Percentiles rank a stretch among this genome's conserved stretches.
Evolutionary conservation across 305 asterid genomes (phyloP).

Genomic region (Stenogyne calaminthoides): DNA sequence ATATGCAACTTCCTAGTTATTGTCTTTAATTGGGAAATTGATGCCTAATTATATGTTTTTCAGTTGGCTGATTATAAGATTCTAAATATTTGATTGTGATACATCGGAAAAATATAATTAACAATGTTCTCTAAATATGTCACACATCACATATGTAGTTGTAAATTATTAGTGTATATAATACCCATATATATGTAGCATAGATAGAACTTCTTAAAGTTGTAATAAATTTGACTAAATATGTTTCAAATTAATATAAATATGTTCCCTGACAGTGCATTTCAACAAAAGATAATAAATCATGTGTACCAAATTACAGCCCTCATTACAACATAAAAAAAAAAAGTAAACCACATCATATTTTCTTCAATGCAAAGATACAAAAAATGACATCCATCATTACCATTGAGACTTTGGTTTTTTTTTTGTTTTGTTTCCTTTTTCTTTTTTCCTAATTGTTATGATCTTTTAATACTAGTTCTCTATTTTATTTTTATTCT

Average conservation of each 20-base stretch:
- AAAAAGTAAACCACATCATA: conserved; percentile 38
- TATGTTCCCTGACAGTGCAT: conserved; percentile 1
- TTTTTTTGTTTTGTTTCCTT: background rate
- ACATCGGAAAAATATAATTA: background rate
- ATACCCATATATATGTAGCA: background rate
- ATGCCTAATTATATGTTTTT: background rate
- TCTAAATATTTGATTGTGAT: background rate
- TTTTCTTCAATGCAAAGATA: conserved; percentile 47
- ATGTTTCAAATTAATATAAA: conserved; percentile 17
- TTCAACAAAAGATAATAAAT: conserved; percentile 27
- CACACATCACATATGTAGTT: background rate
- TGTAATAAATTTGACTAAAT: background rate
- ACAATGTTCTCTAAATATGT: background rate
- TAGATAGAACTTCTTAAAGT: background rate
- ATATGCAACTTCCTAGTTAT: conserved; percentile 19
- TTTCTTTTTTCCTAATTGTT: background rate
- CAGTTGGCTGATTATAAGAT: background rate
- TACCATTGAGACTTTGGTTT: conserved; percentile 23
- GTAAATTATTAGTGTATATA: background rate
- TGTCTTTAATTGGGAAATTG: background rate
- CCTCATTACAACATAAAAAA: conserved; percentile 33
- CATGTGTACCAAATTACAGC: conserved; percentile 31
- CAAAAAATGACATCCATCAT: conserved; percentile 34
- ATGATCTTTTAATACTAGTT: background rate
- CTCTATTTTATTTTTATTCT: background rate